Base-by-base conservation (phyloP, 2,329 filamentous ascomycete species). In the Fusarium xylarioides region DNA sequence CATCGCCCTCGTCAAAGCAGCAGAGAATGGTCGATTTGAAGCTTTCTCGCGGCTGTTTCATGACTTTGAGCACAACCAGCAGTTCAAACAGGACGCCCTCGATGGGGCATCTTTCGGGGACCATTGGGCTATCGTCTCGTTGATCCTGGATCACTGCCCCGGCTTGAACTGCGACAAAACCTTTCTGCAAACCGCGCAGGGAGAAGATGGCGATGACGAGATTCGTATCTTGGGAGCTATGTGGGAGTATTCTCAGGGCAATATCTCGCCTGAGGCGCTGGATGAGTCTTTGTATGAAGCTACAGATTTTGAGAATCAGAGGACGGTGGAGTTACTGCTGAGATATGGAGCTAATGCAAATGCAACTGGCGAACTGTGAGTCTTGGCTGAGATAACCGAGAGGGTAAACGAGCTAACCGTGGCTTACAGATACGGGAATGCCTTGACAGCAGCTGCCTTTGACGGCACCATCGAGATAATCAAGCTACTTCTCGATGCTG, bases 1-100 rank as follows among this genome's bases (percentile, higher is more conserved):
- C 49, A 82, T 79, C 35, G 83, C 83, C 1, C 74, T 85, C 6
- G 72, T 83, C 28, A 80, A 77, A n/a, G 81, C 83, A 9, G 83
- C 83, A 7, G 78, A 77, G 16, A 76, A 78, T 3, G 83, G 83
- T n/a, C 78, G 81, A n/a, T 49, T 82, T 2, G 83, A 84, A 38
- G 79, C 82, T 1, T 80, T 85, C 65, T 82, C 81, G n/a, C 78
- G 78, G 34, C 68, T 85, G 2, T 77, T 85, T 9, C 69, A 59
- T 8, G 70, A 78, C n/a, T 84, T 81, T 37, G 52, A 80, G 11
- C 81, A 84, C 21, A 70, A 69, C 1, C 63, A 74, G 16, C 46
- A 79, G 11, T 79, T 76, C 16, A 81, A 81, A 28, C 82, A 85
- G 49, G 34, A 59, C 1, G 81, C 83, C 6, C 73, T 85, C 1